Evolutionary conservation across 2,329 filamentous ascomycete genomes (phyloP), one percentile per base, ranked within the genome.

Genomic region (Annulohypoxylon truncatum): DNA sequence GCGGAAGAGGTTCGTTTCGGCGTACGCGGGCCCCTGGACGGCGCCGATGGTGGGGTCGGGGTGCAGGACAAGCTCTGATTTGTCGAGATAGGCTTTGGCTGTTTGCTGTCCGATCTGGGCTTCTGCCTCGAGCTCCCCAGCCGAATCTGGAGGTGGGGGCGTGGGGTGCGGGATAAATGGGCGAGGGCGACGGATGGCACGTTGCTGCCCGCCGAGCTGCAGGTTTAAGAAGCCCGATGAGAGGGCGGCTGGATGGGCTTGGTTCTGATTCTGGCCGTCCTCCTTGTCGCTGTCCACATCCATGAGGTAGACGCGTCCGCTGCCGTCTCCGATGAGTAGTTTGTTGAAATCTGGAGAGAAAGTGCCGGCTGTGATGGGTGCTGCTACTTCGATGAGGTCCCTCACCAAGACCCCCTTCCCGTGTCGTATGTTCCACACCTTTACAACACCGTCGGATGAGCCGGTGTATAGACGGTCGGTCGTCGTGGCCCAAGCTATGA

Each of bases 401-500:
- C 84, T 82, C 4, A 90, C 79, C 46, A 86, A 81, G 0, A 68
- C 64, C 81, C 84, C 55, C 78, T 74, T 26, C 68, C 77, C 53
- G 52, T 72, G 46, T 80, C 85, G 83, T 7, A 90, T 77, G 66
- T 90, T 87, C 88, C 88, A 90, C 1, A 87, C 86, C 64, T 87
- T 89, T 13, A 90, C 81, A 0, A 85, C 80, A 1, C 88, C 88
- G 65, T 90, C 88, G 1, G 88, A 89, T 0, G 86, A 87, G 0
- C 88, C 88, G 0, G 87, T 90, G 68, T 90, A 90, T 44, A 90
- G 82, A 0, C 87, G 82, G 58, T 88, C 85, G 0, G 80, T 75
- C 0, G 83, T 85, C 13, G 79, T 82, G 0, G 86, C 88, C 88
- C 88, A 90, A 3, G 87, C 83, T 0, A 84, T 84, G 68, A 90